Evolutionary conservation across 2,329 filamentous ascomycete genomes (phyloP), one percentile per base, ranked within the genome.

Genomic region (Sclerotinia borealis): DNA sequence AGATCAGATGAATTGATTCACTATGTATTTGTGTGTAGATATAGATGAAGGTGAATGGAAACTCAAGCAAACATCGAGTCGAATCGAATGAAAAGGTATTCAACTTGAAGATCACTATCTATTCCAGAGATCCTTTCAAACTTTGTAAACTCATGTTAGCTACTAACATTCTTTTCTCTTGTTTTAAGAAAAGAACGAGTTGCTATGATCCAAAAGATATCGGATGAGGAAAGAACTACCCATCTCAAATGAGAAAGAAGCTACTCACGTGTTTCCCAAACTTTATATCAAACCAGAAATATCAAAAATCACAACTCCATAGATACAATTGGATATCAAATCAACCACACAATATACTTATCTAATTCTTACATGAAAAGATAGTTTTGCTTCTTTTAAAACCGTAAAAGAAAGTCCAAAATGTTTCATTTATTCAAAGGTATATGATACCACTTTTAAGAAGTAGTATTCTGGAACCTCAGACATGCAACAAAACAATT

Each of bases 291-390:
- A 47, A 4, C 3, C 13, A 29, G n/a, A 48, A 29, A 48, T 4
- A 29, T 29, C 25, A 29, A 48, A 15, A 29, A 29, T 9, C 7
- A 27, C 3, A 50, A 50, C 17, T 31, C n/a, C 9, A 10, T 11
- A 11, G 19, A 11, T n/a, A 17, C 31, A n/a, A 50, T 11, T 11
- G 8, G 6, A 34, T n/a, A 34, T 34, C 27, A 50, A 50, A 50
- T 13, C 9, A 34, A 34, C 27, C 9, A 13, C 29, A 50, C 4
- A 34, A 50, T 34, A 34, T 50, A 5, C n/a, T 5, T 13, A 31
- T 2, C 2, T 13, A 1, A n/a, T n/a, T 3, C 3, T 4, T 19
- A 15, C 3, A 31, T 31, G 2, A 11, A 6, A 5, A 10, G 13
- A 34, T 34, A 34, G 1, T n/a, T 3, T 10, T n/a, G 15, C 27